Base-by-base conservation (phyloP, 805 yeast genomes). In the Huiozyma naganishii region DNA sequence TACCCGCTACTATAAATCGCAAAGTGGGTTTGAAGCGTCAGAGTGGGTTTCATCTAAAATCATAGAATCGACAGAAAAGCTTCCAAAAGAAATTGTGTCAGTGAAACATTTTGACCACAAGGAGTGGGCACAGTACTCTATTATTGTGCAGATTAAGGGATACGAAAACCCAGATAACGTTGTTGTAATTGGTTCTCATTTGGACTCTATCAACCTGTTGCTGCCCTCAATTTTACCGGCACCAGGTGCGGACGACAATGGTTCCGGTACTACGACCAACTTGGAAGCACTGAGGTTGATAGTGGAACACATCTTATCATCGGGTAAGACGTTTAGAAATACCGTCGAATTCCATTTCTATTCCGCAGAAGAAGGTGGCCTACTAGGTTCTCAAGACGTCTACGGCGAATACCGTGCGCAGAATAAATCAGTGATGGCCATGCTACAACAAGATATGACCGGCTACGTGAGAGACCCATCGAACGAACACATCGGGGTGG, bases 201-300 rank as follows among this genome's bases (percentile, higher is more conserved):
- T 82, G 57, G 97, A 90, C 59, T 82, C 95, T 2, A 72, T 80
- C 49, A 87, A 86, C 58, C 67, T 85, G 44, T 51, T 84, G 37
- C 70, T 84, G 45, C 96, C 95, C 7, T 70, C 70, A 37, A 48
- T 78, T 13, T 57, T 83, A 50, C 71, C 77, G 27, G 86, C 95
- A 0, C 96, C 96, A 1, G 97, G 97, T 3, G 97, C 95, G 4
- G 97, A 90, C 59, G 97, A 90, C 58, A 84, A 89, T 61, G 95
- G 95, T 2, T 77, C 89, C 4, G 97, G 97, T 7, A 81, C 89
- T 5, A 79, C 82, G 4, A 81, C 95, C 2, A 73, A 76, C 30
- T 62, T 88, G 43, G 95, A 88, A 60, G 78, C 88, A 1, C 72
- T 88, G 53, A 72, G 92, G 50, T 63, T 83, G 11, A 64, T 86